Conservation (phyloP, 2,329 filamentous ascomycete genomes). For the Coniochaeta sp. region DNA sequence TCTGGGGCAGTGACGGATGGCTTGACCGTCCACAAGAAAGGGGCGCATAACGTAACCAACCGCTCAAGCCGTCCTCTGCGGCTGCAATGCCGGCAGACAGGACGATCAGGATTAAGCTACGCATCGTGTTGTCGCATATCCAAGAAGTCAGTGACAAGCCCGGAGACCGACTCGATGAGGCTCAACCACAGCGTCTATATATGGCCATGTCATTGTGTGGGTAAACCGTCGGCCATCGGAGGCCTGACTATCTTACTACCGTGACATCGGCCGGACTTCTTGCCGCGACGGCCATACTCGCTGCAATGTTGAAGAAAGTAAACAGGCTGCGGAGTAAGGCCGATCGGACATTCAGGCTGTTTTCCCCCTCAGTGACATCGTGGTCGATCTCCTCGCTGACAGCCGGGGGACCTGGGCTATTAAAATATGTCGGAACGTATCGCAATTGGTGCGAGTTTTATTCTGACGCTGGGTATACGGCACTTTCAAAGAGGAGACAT, state of each 20-base stretch:
- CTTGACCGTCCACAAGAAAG: constrained; percentile 16
- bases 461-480: not conserved
- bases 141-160: not conserved
- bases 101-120: not conserved
- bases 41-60: constrained; percentile 58
- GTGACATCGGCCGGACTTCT: not conserved
- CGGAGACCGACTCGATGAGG: not conserved
- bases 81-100: constrained; percentile 22
- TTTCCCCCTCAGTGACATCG: constrained; percentile 3
- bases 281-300: not conserved
- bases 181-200: not conserved
- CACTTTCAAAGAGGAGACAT: not conserved
- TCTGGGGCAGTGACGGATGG: constrained; percentile 12
- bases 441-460: not conserved
- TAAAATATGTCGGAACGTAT: not conserved
- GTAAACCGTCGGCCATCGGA: not conserved
- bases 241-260: not conserved
- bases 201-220: not conserved
- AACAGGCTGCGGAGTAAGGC: not conserved
- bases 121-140: not conserved
- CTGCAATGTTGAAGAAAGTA: not conserved
- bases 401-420: not conserved
- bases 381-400: not conserved
- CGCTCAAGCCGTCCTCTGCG: constrained; percentile 54
- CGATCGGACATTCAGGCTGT: not conserved